Percentiles rank a stretch among this genome's conserved stretches.
phyloP scores from a whole-genome alignment of 345 rosid species.

The Eutrema japonicum region DNA sequence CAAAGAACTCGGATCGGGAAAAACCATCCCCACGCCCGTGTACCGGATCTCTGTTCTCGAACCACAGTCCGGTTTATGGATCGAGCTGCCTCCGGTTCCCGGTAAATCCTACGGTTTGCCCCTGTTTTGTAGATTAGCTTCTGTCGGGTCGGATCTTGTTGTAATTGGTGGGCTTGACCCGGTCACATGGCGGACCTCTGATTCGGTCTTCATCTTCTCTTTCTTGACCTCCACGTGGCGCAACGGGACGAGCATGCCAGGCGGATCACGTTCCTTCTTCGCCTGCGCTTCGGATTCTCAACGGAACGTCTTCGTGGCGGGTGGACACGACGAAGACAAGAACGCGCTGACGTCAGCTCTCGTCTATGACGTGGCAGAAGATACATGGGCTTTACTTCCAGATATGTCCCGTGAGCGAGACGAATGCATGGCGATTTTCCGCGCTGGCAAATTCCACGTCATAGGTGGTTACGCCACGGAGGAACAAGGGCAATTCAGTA shows the following conservation, averaged over 20 bases:
- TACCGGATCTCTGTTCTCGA: constrained; percentile 58
- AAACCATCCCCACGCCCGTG: constrained; percentile 43
- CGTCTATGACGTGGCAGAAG: constrained; percentile 59
- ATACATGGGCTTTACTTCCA: constrained; percentile 62
- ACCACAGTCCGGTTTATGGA: constrained; percentile 58
- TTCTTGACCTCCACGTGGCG: constrained; percentile 68
- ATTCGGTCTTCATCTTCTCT: constrained; percentile 55
- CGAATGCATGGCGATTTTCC: constrained; percentile 74
- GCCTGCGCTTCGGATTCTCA: constrained; percentile 67
- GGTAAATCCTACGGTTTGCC: constrained; percentile 57
- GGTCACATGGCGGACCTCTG: constrained; percentile 57
- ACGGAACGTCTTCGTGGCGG: constrained; percentile 67
- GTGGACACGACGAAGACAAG: constrained; percentile 77
- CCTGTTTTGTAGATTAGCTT: constrained; percentile 63
- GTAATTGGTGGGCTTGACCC: constrained; percentile 81
- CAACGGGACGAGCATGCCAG: constrained; percentile 69
- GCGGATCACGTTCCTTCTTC: constrained; percentile 59
- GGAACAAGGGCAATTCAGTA: constrained; percentile 69
- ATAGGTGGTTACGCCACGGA: constrained; percentile 80
- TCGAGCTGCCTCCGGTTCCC: constrained; percentile 60
- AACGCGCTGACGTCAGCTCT: constrained; percentile 69
- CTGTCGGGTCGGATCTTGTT: constrained; percentile 66
- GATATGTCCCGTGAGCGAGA: constrained; percentile 76
- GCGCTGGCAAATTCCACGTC: constrained; percentile 63
- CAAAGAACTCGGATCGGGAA: constrained; percentile 22